Conservation (phyloP, 179 eudicot species). For the Pouteria campechiana region DNA sequence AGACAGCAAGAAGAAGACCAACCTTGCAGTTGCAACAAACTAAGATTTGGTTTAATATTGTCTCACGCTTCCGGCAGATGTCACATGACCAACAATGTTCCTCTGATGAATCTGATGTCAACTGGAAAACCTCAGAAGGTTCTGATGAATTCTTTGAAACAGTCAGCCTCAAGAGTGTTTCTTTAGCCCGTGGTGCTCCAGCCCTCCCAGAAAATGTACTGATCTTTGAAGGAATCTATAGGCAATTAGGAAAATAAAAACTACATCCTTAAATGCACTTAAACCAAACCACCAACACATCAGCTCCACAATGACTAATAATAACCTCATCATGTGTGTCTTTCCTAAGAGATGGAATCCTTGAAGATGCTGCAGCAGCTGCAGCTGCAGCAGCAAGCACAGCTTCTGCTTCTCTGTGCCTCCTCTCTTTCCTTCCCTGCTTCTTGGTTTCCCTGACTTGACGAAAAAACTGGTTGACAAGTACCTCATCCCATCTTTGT, state of each 20-base stretch:
- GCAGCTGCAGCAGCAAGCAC: slow-evolving; percentile 97
- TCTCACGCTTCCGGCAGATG: slow-evolving; percentile 73
- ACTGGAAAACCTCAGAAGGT: slow-evolving; percentile 29
- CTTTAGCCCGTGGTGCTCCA: slow-evolving; percentile 49
- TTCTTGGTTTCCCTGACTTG: slow-evolving; percentile 87
- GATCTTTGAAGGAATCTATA: slow-evolving; percentile 40
- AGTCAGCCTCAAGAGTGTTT: slow-evolving; percentile 41
- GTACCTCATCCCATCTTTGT: slow-evolving; percentile 84
- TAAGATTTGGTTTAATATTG: slow-evolving; percentile 61
- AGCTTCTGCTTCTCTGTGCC: slow-evolving; percentile 94
- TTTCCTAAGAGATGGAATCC: slow-evolving; percentile 78
- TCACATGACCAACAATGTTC: slow-evolving; percentile 64
- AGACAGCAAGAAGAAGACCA: neutral
- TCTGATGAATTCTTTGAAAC: slow-evolving; percentile 33
- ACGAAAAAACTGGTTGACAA: slow-evolving; percentile 59
- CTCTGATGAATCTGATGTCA: slow-evolving; percentile 30
- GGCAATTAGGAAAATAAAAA: no score
- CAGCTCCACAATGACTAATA: no score
- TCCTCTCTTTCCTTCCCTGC: slow-evolving; percentile 87
- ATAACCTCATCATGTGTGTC: slow-evolving; percentile 66
- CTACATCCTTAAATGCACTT: no score
- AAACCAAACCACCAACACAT: no score
- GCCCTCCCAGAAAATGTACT: slow-evolving; percentile 32
- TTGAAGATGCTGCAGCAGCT: slow-evolving; percentile 91
- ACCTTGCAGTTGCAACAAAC: slow-evolving; percentile 96